These are phyloP conservation scores for Neopestalotiopsis sp. DNA, from an alignment of 2,329 filamentous ascomycete genomes.

Conservation along the genomic window DNA sequence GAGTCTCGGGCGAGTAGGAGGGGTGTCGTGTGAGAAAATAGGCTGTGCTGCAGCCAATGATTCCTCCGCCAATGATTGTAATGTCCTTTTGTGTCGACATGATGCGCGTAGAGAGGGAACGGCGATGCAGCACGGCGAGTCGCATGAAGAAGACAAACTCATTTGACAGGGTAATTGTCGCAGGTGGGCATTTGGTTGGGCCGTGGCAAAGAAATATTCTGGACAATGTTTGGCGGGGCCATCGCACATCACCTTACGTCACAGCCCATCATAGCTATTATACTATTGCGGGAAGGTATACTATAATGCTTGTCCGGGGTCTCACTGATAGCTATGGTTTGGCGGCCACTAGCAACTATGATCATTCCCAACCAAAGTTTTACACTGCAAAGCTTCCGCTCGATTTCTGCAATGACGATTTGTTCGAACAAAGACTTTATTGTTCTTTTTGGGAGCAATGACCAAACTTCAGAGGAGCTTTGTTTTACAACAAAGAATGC, in stretches of 20 bases:
- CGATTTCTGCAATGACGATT: no score
- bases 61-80: slow-evolving; percentile 67
- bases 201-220: slow-evolving; percentile 6
- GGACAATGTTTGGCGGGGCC: background rate
- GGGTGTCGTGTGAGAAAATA: slow-evolving; percentile 78
- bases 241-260: background rate
- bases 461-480: background rate
- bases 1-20: slow-evolving; percentile 66
- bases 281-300: background rate
- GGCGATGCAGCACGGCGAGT: background rate
- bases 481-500: background rate
- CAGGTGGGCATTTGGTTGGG: background rate
- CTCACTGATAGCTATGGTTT: no score
- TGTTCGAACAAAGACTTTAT: background rate
- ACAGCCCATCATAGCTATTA: background rate
- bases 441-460: background rate
- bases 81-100: slow-evolving; percentile 33
- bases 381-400: background rate
- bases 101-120: background rate
- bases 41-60: slow-evolving; percentile 76
- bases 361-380: background rate
- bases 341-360: no score
- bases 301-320: no score
- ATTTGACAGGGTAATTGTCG: no score
- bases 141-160: background rate